Evolutionary conservation across 495 filamentous ascomycete genomes (phyloP).

Genomic region (Penicillium goetzii): DNA sequence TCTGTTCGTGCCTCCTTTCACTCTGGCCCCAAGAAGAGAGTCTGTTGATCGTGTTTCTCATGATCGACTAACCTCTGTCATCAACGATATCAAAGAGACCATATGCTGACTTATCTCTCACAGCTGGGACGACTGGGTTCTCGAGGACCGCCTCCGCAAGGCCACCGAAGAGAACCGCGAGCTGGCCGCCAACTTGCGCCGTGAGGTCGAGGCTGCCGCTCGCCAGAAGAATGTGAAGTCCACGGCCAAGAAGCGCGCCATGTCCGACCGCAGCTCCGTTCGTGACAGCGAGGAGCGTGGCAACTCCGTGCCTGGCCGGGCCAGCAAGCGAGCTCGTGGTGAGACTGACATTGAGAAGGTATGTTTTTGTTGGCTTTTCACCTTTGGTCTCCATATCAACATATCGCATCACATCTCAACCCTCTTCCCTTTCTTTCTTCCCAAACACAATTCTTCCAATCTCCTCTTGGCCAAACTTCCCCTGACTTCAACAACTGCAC

Average conservation of each 20-base stretch:
- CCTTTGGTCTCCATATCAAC: slow-evolving; percentile 1
- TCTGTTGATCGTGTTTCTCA: neutral
- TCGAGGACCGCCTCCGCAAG: slow-evolving; percentile 91
- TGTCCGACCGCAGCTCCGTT: slow-evolving; percentile 76
- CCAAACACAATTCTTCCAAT: neutral
- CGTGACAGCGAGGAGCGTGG: slow-evolving; percentile 87
- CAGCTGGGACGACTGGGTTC: slow-evolving; percentile 98
- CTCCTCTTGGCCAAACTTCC: neutral
- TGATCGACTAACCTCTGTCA: neutral
- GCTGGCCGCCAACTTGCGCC: slow-evolving; percentile 60
- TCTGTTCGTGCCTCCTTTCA: slow-evolving; percentile 4
- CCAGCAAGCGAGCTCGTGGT: slow-evolving; percentile 66
- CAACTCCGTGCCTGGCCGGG: slow-evolving; percentile 64
- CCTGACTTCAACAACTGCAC: neutral
- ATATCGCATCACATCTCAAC: neutral
- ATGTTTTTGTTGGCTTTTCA: slow-evolving; percentile 38
- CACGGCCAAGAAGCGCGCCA: slow-evolving; percentile 62
- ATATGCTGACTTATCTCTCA: slow-evolving; percentile 23
- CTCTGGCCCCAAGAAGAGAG: neutral
- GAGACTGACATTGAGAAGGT: slow-evolving; percentile 90
- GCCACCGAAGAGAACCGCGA: slow-evolving; percentile 92
- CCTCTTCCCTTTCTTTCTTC: neutral
- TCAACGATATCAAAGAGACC: slow-evolving; percentile 1
- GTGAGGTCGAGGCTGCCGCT: slow-evolving; percentile 46
- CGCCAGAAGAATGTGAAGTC: slow-evolving; percentile 48